Conservation (phyloP, 805 yeast species). For the Hanseniaspora opuntiae region DNA sequence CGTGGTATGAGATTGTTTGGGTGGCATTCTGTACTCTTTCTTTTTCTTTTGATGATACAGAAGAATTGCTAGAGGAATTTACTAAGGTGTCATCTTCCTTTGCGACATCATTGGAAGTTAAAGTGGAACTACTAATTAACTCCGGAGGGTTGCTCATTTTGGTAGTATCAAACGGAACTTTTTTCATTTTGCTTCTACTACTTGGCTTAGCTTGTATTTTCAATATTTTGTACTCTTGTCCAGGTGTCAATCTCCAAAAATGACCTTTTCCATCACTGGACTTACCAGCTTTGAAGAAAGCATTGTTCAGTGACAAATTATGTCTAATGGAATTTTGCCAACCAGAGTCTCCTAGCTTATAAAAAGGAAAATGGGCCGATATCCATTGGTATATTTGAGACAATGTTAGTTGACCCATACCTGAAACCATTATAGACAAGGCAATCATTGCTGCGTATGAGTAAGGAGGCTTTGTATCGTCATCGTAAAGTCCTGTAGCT, state of each 20-base stretch:
- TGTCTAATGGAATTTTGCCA: conserved; percentile 98
- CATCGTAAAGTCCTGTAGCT: conserved; percentile 14
- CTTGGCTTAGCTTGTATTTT: conserved; percentile 28
- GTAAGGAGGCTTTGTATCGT: conserved; percentile 63
- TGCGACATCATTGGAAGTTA: conserved; percentile 6
- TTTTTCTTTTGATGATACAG: background rate
- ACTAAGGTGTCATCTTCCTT: conserved; percentile 9
- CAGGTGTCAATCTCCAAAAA: conserved; percentile 83
- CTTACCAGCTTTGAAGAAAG: conserved; percentile 76
- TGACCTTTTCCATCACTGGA: conserved; percentile 79
- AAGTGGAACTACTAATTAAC: background rate
- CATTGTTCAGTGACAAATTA: conserved; percentile 81
- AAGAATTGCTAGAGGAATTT: background rate
- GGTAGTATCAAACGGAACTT: conserved; percentile 13
- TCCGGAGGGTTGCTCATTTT: conserved; percentile 11
- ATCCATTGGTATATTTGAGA: conserved; percentile 90
- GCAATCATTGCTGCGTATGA: conserved; percentile 90
- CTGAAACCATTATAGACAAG: conserved; percentile 78
- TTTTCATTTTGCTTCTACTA: conserved; percentile 34
- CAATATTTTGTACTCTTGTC: conserved; percentile 67
- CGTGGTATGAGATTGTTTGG: background rate
- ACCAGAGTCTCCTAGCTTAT: conserved; percentile 73
- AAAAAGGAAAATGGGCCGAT: conserved; percentile 67
- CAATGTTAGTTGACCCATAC: conserved; percentile 53
- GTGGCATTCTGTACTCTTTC: background rate